phyloP scores from a whole-genome alignment of 2,329 filamentous ascomycete species.

The Bipolaris bicolor region DNA sequence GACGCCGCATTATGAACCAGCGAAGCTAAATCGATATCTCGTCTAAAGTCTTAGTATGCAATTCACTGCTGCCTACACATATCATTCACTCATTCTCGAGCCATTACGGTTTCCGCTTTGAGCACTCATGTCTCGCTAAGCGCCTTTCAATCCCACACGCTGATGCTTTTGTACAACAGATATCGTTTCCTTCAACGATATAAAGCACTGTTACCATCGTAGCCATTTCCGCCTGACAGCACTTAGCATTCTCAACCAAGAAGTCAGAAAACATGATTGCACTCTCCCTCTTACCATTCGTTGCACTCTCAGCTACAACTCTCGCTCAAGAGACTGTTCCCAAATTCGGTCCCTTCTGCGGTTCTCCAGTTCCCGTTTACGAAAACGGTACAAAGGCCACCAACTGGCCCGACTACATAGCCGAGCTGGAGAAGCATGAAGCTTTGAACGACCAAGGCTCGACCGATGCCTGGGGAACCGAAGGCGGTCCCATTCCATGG shows the following conservation, averaged over 20 bases:
- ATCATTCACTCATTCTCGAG: neutral
- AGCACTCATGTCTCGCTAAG: neutral
- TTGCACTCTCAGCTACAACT: neutral
- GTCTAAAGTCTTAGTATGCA: neutral
- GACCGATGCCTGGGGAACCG: neutral
- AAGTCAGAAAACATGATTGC: neutral
- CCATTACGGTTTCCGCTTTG: neutral
- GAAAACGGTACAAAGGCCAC: neutral
- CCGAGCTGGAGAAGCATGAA: neutral
- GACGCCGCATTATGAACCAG: no score
- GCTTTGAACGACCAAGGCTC: neutral
- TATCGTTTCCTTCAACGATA: neutral
- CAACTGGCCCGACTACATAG: slow-evolving; percentile 3
- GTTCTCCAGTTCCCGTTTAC: neutral
- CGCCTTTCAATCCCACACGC: neutral
- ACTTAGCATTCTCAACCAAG: neutral
- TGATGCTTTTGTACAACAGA: neutral
- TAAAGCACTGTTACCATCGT: neutral
- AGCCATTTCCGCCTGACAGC: neutral
- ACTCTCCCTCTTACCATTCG: neutral
- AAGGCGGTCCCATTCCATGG: slow-evolving; percentile 1
- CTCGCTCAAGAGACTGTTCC: neutral
- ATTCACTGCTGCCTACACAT: neutral
- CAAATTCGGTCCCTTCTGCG: neutral
- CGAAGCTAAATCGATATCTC: neutral